These are phyloP conservation scores for Lipomyces kockii DNA, from an alignment of 805 yeast species.

Conservation along the genomic window DNA sequence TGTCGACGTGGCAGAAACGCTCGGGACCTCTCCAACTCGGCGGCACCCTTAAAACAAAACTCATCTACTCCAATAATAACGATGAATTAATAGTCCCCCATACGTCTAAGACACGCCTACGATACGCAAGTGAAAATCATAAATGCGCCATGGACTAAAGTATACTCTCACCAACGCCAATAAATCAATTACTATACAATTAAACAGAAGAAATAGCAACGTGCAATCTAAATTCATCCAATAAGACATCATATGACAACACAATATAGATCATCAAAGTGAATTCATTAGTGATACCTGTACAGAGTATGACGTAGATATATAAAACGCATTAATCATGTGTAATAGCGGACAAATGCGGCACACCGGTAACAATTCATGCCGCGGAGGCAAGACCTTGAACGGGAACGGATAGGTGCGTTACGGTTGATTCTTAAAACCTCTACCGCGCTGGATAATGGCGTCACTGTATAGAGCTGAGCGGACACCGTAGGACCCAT, in stretches of 20 bases:
- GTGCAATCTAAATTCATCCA: not conserved
- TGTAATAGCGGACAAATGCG: not conserved
- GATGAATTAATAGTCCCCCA: too few species aligned
- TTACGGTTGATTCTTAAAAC: constrained; percentile 15
- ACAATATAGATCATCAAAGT: not conserved
- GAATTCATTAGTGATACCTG: not conserved
- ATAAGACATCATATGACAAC: not conserved
- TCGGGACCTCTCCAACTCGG: not conserved
- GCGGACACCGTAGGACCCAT: constrained; percentile 21
- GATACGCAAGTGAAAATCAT: not conserved
- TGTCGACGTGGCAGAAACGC: constrained; percentile 2
- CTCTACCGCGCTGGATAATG: constrained; percentile 28
- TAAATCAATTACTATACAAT: not conserved
- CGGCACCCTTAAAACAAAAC: not conserved
- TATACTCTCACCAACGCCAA: not conserved
- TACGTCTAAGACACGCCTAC: not conserved
- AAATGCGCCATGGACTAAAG: not conserved
- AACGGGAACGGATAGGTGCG: not conserved
- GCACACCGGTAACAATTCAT: not conserved
- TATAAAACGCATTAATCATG: not conserved
- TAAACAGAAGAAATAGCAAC: not conserved
- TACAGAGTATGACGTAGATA: not conserved
- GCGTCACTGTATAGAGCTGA: constrained; percentile 29
- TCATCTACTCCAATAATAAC: too few species aligned
- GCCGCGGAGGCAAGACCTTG: not conserved